Conservation (phyloP, 2,329 filamentous ascomycete species). For the Curvularia sp. region DNA sequence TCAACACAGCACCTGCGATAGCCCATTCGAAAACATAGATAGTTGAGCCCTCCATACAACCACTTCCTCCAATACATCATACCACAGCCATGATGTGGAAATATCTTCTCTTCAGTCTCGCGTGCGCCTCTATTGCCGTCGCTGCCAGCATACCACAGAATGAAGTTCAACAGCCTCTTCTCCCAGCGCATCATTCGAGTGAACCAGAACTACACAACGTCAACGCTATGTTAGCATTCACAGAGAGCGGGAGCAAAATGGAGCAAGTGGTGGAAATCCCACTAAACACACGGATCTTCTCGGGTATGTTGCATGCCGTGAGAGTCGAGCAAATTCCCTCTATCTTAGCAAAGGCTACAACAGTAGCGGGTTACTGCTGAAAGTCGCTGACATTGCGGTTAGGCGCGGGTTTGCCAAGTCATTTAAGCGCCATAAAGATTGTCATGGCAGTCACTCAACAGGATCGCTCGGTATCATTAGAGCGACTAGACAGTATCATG, state of each 20-base stretch:
- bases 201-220: not conserved
- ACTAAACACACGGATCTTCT: slow-evolving; percentile 19
- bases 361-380: not conserved
- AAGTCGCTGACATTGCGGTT: not conserved
- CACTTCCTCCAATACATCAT: not conserved
- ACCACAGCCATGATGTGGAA: slow-evolving; percentile 8
- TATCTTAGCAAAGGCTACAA: not conserved
- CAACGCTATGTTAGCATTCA: slow-evolving; percentile 26
- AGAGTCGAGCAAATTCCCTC: not conserved
- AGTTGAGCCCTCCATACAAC: not conserved
- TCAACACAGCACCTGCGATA: slow-evolving; percentile 4
- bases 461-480: slow-evolving; percentile 20
- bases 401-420: slow-evolving; percentile 25
- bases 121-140: slow-evolving; percentile 1
- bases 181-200: slow-evolving; percentile 1
- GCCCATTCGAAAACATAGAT: not conserved
- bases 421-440: slow-evolving; percentile 24
- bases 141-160: slow-evolving; percentile 17
- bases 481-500: slow-evolving; percentile 25
- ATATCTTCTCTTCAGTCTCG: slow-evolving; percentile 4
- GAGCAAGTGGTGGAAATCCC: slow-evolving; percentile 28
- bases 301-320: slow-evolving; percentile 20
- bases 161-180: slow-evolving; percentile 18
- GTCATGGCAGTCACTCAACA: slow-evolving; percentile 26
- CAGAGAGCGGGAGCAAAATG: slow-evolving; percentile 14